Percentiles rank a stretch among this genome's conserved stretches.
These are phyloP conservation scores for Exutisphaerella laricina DNA, from an alignment of 2,329 filamentous ascomycete genomes.

Conservation along the genomic window DNA sequence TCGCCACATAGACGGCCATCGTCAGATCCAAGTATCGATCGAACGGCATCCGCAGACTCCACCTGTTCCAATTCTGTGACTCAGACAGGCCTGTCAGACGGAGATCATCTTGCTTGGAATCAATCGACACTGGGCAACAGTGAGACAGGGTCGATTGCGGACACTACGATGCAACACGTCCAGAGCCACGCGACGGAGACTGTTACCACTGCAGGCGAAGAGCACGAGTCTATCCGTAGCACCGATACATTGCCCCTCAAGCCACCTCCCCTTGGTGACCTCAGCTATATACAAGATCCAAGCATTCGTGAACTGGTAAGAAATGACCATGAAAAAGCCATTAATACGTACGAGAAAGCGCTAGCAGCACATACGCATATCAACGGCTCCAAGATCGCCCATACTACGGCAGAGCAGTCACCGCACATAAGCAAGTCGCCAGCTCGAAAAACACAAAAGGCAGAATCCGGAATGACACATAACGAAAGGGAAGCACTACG, in stretches of 20 bases:
- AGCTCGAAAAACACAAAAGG: no score
- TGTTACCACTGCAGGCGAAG: slow-evolving; percentile 10
- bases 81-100: not conserved
- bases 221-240: not conserved
- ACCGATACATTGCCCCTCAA: slow-evolving; percentile 47
- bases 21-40: slow-evolving; percentile 9
- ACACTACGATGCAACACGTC: slow-evolving; percentile 12
- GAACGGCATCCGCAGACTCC: slow-evolving; percentile 7
- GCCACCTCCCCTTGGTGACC: slow-evolving; percentile 46
- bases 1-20: slow-evolving; percentile 38
- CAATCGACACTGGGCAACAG: not conserved
- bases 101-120: not conserved
- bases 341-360: slow-evolving; percentile 61
- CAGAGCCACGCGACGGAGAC: slow-evolving; percentile 21
- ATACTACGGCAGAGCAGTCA: not conserved
- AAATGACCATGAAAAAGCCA: slow-evolving; percentile 57
- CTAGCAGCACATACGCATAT: slow-evolving; percentile 36
- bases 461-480: slow-evolving; percentile 26
- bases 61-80: not conserved
- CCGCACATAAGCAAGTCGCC: no score
- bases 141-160: not conserved
- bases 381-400: not conserved
- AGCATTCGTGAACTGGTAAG: slow-evolving; percentile 62
- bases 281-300: slow-evolving; percentile 57
- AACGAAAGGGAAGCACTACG: slow-evolving; percentile 27